Base-by-base conservation (phyloP, 129 eudicot genomes). In the Artemisia annua region DNA sequence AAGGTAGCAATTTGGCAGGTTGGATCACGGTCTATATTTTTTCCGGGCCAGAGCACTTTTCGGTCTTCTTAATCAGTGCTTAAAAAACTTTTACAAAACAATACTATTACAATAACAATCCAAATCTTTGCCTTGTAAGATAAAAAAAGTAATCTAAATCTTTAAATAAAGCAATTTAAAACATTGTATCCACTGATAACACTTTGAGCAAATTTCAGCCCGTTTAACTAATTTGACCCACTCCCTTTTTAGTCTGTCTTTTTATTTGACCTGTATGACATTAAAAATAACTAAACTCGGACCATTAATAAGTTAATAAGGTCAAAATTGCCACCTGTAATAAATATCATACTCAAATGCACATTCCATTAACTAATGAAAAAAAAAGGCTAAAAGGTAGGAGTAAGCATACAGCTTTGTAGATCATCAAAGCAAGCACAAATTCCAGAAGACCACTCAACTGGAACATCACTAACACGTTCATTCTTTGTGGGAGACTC, bases 361-460 rank as follows among this genome's bases (percentile, higher is more conserved):
- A 78, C 85, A 86, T 83, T 78, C 58, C 49, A 64, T 72, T 28
- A 86, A 81, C 54, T 68, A 48, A 2, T 72, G 66, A 81, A 82
- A 78, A 81, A 62, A 75, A 51, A 79, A 84, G 81, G 66, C 48
- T 74, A 88, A 85, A 78, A 85, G 82, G 73, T 26, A 68, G 69
- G 72, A 71, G 52, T 30, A 74, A 79, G 79, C 98, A 48, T 89
- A 93, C 98, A 93, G 97, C 97, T 93, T 81, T 81, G 96, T 75
- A 84, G 82, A 82, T 93, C 97, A 75, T 93, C 98, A 62, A 83
- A 93, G 82, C 98, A 93, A 70, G 98, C 98, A 84, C 98, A 93
- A 57, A 93, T 89, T 84, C 98, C 98, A 28, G 98, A 93, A 58
- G 95, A 89, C 98, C 98, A 93, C 72, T 84, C 87, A 19, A 60